Percentiles rank a stretch among this genome's conserved stretches.
Conservation (phyloP, 1,284 basidiomycete species). For the Rhizoctonia solani region DNA sequence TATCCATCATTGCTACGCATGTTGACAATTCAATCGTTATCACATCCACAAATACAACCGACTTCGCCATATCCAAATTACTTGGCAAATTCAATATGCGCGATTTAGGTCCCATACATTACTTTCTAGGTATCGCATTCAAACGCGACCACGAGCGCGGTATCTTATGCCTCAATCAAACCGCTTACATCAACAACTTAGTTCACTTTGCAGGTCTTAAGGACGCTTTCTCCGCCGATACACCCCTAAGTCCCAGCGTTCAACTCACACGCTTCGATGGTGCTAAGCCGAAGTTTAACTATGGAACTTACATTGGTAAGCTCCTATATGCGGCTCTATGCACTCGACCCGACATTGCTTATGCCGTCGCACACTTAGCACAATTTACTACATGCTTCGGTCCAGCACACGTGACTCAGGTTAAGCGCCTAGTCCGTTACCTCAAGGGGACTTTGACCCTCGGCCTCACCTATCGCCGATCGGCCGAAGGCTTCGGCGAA, state of each 20-base stretch:
- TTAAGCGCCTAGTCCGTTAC: conserved; percentile 18
- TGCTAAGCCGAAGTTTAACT: neutral
- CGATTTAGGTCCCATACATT: neutral
- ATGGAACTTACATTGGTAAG: too few relatives aligned
- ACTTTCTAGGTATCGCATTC: neutral
- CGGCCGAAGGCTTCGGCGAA: neutral
- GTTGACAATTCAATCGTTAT: neutral
- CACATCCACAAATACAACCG: too few relatives aligned
- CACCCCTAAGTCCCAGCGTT: neutral
- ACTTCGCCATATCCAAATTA: neutral
- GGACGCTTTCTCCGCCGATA: conserved; percentile 20
- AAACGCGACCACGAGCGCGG: neutral
- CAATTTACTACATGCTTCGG: conserved; percentile 18
- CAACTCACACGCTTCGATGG: neutral
- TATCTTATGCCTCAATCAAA: too few relatives aligned
- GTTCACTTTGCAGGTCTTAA: conserved; percentile 4
- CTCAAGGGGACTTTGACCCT: conserved; percentile 20
- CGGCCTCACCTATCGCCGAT: conserved; percentile 6
- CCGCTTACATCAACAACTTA: too few relatives aligned
- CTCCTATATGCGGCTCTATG: neutral
- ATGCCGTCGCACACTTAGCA: neutral
- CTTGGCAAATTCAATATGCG: neutral
- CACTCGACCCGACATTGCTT: neutral
- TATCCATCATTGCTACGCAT: neutral
- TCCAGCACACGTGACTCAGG: neutral